Evolutionary conservation across 1,284 basidiomycete species (phyloP).

Genomic region (Malassezia yamatoensis): DNA sequence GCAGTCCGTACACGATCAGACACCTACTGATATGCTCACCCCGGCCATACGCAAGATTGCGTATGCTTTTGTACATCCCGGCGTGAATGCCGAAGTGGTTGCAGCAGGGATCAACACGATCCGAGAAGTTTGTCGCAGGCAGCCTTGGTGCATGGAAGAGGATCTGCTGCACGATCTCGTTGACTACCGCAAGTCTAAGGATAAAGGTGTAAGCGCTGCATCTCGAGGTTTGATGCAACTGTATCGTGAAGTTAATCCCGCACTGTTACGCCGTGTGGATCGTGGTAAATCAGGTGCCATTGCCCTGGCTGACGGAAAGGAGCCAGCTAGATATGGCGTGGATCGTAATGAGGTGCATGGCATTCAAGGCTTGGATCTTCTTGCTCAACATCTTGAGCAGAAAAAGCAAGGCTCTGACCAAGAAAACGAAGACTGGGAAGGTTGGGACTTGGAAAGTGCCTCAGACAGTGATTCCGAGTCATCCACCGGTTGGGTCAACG

Average conservation of each 20-base stretch:
- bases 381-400: slow-evolving; percentile 41
- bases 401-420: slow-evolving; percentile 51
- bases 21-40: slow-evolving; percentile 80
- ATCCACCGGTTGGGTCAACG: slow-evolving; percentile 65
- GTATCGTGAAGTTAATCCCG: slow-evolving; percentile 93
- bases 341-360: slow-evolving; percentile 59
- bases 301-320: slow-evolving; percentile 30
- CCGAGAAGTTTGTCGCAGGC: slow-evolving; percentile 78
- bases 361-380: slow-evolving; percentile 63
- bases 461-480: slow-evolving; percentile 57
- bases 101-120: slow-evolving; percentile 91
- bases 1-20: slow-evolving; percentile 88
- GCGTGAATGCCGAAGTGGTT: slow-evolving; percentile 88
- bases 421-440: slow-evolving; percentile 68
- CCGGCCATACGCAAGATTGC: slow-evolving; percentile 86
- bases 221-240: slow-evolving; percentile 76
- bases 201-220: slow-evolving; percentile 83
- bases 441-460: slow-evolving; percentile 74
- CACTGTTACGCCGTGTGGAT: slow-evolving; percentile 78
- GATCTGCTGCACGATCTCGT: slow-evolving; percentile 83
- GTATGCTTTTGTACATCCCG: slow-evolving; percentile 92
- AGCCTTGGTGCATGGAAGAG: slow-evolving; percentile 91
- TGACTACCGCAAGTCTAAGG: slow-evolving; percentile 86
- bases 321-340: slow-evolving; percentile 64
- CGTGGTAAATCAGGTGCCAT: slow-evolving; percentile 50